A percentile compares a stretch with the other conserved stretches of the same genome.
phyloP scores from a whole-genome alignment of 2,329 filamentous ascomycete genomes.

The Neodidymelliopsis sp. region DNA sequence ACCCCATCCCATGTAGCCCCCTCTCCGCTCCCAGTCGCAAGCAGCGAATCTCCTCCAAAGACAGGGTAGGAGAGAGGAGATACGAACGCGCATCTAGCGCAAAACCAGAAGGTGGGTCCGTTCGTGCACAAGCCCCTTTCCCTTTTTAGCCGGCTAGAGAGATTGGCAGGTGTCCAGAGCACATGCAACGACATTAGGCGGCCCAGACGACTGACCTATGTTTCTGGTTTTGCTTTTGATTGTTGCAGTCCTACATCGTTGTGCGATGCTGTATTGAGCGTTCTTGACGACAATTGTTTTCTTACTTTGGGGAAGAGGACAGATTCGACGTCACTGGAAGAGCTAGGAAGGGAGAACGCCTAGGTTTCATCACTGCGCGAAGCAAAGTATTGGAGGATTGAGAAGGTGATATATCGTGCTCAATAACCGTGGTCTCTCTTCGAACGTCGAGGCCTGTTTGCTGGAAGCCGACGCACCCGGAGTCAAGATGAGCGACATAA shows the following conservation, averaged over 20 bases:
- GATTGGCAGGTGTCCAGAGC: background rate
- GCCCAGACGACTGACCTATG: background rate
- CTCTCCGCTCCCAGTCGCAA: slow-evolving; percentile 1
- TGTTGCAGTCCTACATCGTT: background rate
- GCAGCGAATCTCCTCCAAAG: slow-evolving; percentile 12
- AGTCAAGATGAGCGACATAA: slow-evolving; percentile 9
- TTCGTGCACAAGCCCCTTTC: slow-evolving; percentile 13
- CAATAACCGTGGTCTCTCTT: background rate
- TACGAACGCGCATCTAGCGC: slow-evolving; percentile 10
- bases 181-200: slow-evolving; percentile 8
- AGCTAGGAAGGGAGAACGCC: background rate
- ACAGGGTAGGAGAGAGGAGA: slow-evolving; percentile 7
- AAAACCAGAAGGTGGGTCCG: slow-evolving; percentile 16
- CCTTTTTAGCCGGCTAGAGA: slow-evolving; percentile 15
- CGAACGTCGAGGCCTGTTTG: background rate
- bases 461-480: background rate
- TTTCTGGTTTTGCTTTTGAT: background rate
- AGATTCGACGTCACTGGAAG: slow-evolving; percentile 4
- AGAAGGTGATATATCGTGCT: too few species aligned
- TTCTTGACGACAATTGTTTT: too few species aligned
- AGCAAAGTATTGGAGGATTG: background rate
- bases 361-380: background rate
- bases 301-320: too few species aligned
- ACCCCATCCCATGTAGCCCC: background rate
- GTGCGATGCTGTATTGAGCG: background rate